Conservation (phyloP, 139 green algal species). For the Pseudopediastrum boryanum region DNA sequence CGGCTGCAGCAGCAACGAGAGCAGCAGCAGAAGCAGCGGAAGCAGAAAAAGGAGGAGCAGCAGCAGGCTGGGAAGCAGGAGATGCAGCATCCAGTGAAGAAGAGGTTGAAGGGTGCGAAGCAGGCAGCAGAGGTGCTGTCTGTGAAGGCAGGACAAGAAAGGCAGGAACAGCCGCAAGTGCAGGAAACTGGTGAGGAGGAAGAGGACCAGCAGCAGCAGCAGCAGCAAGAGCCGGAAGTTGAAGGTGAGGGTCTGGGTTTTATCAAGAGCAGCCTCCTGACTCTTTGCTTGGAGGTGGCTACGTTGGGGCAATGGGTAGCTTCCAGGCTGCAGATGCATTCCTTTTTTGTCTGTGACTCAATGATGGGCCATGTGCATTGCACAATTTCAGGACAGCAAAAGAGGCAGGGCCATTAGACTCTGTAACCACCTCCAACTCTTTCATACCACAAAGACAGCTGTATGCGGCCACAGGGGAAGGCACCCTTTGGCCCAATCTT, state of each 20-base stretch:
- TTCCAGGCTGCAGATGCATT: no score
- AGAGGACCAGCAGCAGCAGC: constrained; percentile 10
- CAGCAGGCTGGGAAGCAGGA: not conserved
- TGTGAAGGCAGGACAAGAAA: not conserved
- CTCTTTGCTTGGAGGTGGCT: no score
- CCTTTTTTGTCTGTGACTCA: no score
- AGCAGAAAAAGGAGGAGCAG: constrained; percentile 9
- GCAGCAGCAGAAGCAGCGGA: constrained; percentile 24
- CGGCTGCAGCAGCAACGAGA: constrained; percentile 3
- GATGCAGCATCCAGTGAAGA: constrained; percentile 6
- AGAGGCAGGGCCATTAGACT: no score
- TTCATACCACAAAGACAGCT: no score
- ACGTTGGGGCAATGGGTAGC: no score
- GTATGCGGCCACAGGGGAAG: no score
- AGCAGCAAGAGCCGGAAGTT: not conserved
- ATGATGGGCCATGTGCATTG: no score
- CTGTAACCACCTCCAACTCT: no score
- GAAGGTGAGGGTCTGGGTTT: not conserved
- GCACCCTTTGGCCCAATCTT: no score
- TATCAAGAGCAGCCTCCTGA: not conserved
- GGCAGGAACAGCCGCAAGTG: constrained; percentile 9
- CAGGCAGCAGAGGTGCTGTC: not conserved
- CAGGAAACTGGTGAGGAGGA: not conserved
- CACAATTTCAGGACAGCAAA: no score
- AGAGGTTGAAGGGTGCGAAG: not conserved